Percentiles rank a stretch among this genome's conserved stretches.
Evolutionary conservation across 371 early-diverging fungal species (phyloP).

Genomic region (Saksenaea oblongispora): DNA sequence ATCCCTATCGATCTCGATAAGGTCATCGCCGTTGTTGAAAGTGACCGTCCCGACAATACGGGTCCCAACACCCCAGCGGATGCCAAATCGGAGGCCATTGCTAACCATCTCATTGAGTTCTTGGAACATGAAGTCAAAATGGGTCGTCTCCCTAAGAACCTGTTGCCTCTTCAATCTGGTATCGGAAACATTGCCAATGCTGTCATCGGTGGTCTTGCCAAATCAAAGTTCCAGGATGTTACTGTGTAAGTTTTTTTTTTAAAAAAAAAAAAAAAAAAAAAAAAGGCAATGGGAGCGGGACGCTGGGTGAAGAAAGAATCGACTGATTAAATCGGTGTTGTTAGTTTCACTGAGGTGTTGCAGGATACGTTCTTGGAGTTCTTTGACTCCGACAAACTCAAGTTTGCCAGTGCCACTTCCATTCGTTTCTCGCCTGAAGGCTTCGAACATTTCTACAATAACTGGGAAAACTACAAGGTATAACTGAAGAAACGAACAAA

Average conservation of each 20-base stretch:
- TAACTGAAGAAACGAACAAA: background rate
- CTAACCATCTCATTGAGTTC: slow-evolving; percentile 52
- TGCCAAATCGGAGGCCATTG: slow-evolving; percentile 45
- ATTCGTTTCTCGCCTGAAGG: slow-evolving; percentile 58
- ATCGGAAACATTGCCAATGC: slow-evolving; percentile 62
- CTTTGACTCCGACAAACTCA: slow-evolving; percentile 54
- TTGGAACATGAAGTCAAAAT: slow-evolving; percentile 53
- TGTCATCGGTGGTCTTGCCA: slow-evolving; percentile 55
- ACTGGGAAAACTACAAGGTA: slow-evolving; percentile 50
- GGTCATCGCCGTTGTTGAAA: slow-evolving; percentile 50
- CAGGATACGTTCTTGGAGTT: slow-evolving; percentile 58
- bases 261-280: too few relatives aligned
- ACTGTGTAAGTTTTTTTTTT: slow-evolving; percentile 49
- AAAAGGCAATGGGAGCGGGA: slow-evolving; percentile 7
- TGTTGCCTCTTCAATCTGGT: slow-evolving; percentile 55
- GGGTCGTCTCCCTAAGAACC: slow-evolving; percentile 48
- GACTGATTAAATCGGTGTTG: slow-evolving; percentile 5
- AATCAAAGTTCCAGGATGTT: slow-evolving; percentile 49
- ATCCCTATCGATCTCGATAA: slow-evolving; percentile 54
- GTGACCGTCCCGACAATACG: slow-evolving; percentile 49
- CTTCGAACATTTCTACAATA: slow-evolving; percentile 51
- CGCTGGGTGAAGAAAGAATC: background rate
- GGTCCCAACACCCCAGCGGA: slow-evolving; percentile 48
- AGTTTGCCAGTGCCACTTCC: slow-evolving; percentile 57
- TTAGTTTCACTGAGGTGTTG: slow-evolving; percentile 51